Evolutionary conservation across 768 basidiomycete genomes (phyloP), one percentile per base, ranked within the genome.

Genomic region (Cubamyces sp.): DNA sequence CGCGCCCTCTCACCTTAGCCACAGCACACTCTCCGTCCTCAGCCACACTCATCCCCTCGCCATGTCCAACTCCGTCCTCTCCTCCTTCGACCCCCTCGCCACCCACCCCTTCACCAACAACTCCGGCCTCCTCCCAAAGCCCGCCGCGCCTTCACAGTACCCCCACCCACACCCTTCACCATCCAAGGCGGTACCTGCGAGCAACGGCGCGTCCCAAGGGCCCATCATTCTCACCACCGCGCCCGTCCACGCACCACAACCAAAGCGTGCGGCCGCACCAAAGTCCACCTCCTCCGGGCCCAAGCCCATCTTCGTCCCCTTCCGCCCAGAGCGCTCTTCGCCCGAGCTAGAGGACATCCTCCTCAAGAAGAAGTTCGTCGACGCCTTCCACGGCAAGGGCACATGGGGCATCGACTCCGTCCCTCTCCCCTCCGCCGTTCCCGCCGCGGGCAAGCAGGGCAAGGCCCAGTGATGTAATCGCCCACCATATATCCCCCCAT

Each of bases 71-170:
- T 67, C 71, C 40, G 59, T 67, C 25, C 73, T 74, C 66, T 73
- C 75, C 21, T 81, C 82, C 23, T 87, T 87, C 68, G 77, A 87
- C 75, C 85, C 85, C 42, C 82, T 82, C 68, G 82, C 81, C 21
- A 78, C 77, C 19, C 84, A 87, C 70, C 83, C 84, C 11, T 87
- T 87, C 77, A 86, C 83, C 41, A 75, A 77, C 69, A 69, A 66
- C 66, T 72, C 73, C 45, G 71, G 73, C 26, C 58, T 71, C n/a
- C 53, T 73, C 26, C 74, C 77, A 30, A 73, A 71, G 56, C 79
- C 83, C 54, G 78, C 82, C 11, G 69, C 70, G 28, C 83, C 83
- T 21, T 83, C 84, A 0, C 71, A 75, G 54, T 84, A 84, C 71
- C 77, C 82, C 16, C 74, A 76, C 45, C 76, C 74, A 21, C 74